A percentile compares a stretch with the other conserved stretches of the same genome.
These are phyloP conservation scores for Sphagnum contortum DNA, from an alignment of 225 moss, liverwort and hornwort species.

Conservation along the genomic window DNA sequence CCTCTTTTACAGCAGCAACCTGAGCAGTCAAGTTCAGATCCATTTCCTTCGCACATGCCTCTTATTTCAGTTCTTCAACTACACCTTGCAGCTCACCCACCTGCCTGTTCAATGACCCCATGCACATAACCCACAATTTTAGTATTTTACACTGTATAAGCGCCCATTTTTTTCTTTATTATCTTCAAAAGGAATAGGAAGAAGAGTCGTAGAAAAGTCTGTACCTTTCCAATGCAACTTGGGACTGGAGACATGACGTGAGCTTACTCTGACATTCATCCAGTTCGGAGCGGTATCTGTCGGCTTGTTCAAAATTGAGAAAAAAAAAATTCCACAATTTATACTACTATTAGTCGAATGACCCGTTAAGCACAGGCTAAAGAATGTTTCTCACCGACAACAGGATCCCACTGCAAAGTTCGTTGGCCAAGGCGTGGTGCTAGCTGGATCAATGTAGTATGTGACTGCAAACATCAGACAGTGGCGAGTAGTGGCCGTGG, in stretches of 20 bases:
- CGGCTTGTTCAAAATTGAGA: conserved; percentile 22
- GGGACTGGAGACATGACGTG: conserved; percentile 34
- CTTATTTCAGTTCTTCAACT: conserved; percentile 21
- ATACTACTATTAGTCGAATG: not conserved
- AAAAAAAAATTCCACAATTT: not conserved
- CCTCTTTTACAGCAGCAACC: not conserved
- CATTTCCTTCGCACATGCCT: conserved; percentile 3
- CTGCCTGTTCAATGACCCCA: conserved; percentile 24
- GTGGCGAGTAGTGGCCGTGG: too few relatives aligned
- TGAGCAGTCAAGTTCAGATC: not conserved
- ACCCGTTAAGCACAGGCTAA: not conserved
- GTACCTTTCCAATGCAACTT: conserved; percentile 43
- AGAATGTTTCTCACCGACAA: too few relatives aligned
- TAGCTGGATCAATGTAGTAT: too few relatives aligned
- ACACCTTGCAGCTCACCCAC: conserved; percentile 44
- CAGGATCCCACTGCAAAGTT: too few relatives aligned
- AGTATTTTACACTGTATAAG: not conserved
- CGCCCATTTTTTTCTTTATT: not conserved
- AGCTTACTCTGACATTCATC: conserved; percentile 49
- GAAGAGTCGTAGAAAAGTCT: conserved; percentile 1
- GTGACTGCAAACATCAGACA: too few relatives aligned
- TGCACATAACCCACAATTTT: too few relatives aligned
- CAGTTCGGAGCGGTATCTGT: conserved; percentile 36
- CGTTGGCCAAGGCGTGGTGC: too few relatives aligned
- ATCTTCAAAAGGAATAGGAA: not conserved